Conservation (phyloP, 2,329 filamentous ascomycete genomes). For the Xenoacremonium recifei region DNA sequence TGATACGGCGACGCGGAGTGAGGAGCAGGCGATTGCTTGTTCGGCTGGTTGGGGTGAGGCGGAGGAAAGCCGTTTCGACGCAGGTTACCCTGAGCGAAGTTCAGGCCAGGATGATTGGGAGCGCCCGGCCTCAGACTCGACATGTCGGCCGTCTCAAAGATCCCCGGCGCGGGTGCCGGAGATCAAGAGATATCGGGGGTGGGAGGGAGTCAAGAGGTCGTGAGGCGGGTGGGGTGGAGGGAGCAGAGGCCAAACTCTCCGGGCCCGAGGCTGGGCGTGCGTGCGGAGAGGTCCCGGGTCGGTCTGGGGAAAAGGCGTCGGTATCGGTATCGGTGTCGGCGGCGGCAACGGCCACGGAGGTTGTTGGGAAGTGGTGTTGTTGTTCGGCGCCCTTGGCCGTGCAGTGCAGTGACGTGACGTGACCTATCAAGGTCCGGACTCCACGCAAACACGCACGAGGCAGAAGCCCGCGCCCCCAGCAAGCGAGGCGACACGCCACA, state of each 20-base stretch:
- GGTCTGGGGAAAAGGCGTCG: too few relatives aligned
- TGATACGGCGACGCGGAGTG: conserved; percentile 57
- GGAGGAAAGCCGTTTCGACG: conserved; percentile 47
- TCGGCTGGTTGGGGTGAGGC: conserved; percentile 49
- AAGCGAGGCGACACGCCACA: too few relatives aligned
- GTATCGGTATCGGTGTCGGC: conserved; percentile 3
- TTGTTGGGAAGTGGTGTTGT: conserved; percentile 9
- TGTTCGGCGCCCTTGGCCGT: conserved; percentile 9
- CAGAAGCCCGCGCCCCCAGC: too few relatives aligned
- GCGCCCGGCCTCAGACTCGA: conserved; percentile 49
- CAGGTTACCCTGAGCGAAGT: conserved; percentile 50
- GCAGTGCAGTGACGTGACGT: conserved; percentile 17
- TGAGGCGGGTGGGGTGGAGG: too few relatives aligned
- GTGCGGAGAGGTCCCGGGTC: conserved; percentile 2
- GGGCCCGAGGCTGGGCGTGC: too few relatives aligned
- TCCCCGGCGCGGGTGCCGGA: conserved; percentile 20
- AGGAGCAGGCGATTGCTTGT: conserved; percentile 55
- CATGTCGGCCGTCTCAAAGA: conserved; percentile 39
- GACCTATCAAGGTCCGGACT: conserved; percentile 9
- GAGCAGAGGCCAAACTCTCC: too few relatives aligned
- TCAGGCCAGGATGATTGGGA: conserved; percentile 53
- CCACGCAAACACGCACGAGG: too few relatives aligned
- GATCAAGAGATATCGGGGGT: conserved; percentile 12
- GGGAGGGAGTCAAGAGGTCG: too few relatives aligned
- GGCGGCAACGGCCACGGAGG: conserved; percentile 7